A percentile compares a stretch with the other conserved stretches of the same genome.
Evolutionary conservation across 148 eudicot species (phyloP).

Genomic region (Salicornia ramosissima): DNA sequence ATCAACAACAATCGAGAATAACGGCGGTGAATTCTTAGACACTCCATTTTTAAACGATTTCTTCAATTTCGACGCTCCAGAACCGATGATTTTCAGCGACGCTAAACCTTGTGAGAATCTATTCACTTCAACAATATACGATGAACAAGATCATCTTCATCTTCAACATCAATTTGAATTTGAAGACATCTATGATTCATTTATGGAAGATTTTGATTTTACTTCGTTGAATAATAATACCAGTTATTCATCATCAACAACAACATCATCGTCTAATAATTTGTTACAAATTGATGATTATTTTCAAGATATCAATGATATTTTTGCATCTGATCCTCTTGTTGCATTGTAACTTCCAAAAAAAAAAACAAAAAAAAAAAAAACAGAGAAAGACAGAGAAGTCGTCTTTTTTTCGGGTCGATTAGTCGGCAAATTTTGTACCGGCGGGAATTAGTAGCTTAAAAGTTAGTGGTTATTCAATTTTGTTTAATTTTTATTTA

Average conservation of each 20-base stretch:
- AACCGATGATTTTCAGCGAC: slow-evolving; percentile 33
- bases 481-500: background rate
- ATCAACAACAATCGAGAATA: background rate
- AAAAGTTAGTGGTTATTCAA: background rate
- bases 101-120: slow-evolving; percentile 7
- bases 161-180: slow-evolving; percentile 17
- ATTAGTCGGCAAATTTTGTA: slow-evolving; percentile 50
- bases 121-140: background rate
- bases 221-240: background rate
- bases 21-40: slow-evolving; percentile 26
- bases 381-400: background rate
- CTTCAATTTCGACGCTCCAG: slow-evolving; percentile 45
- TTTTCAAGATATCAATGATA: slow-evolving; percentile 53
- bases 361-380: background rate
- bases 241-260: no score
- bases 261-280: background rate
- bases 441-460: slow-evolving; percentile 25
- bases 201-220: slow-evolving; percentile 20
- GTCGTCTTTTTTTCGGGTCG: slow-evolving; percentile 27
- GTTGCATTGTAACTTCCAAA: slow-evolving; percentile 28
- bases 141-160: background rate
- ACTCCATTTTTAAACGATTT: slow-evolving; percentile 36
- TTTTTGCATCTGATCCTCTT: slow-evolving; percentile 39
- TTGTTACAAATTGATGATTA: slow-evolving; percentile 53
- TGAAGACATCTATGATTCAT: slow-evolving; percentile 28